Evolutionary conservation across 345 rosid species (phyloP).

Genomic region (Boechera divaricarpa): DNA sequence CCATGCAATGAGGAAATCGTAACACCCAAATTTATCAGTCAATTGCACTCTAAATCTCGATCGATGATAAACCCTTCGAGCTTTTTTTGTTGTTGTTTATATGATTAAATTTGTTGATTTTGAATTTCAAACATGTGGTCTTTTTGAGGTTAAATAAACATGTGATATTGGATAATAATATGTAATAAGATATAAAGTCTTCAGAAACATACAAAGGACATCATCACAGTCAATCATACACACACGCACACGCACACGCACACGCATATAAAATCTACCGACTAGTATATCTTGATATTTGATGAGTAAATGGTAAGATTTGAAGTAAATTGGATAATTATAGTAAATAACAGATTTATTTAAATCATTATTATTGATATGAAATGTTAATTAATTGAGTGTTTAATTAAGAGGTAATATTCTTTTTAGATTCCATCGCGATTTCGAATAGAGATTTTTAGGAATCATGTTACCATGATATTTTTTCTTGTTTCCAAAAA

Average conservation of each 20-base stretch:
- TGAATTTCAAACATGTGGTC: background rate
- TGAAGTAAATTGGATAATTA: background rate
- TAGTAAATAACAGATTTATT: background rate
- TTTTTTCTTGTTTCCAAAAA: no score
- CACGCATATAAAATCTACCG: background rate
- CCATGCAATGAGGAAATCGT: no score
- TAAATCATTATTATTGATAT: background rate
- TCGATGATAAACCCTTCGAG: no score
- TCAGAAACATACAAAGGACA: background rate
- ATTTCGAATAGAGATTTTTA: no score
- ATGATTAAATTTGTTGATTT: background rate
- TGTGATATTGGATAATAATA: background rate
- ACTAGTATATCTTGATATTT: background rate
- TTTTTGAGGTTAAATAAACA: background rate
- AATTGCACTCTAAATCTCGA: no score
- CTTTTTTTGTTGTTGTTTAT: background rate
- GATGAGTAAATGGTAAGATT: background rate
- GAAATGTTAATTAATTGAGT: background rate
- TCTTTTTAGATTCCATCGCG: background rate
- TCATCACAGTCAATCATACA: background rate
- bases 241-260: no score
- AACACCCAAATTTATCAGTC: no score
- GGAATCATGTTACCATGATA: no score
- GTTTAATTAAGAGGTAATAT: conserved; percentile 1
- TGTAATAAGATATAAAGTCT: background rate